phyloP scores from a whole-genome alignment of 371 early-diverging fungal genomes.

The Saksenaea vasiformis region DNA sequence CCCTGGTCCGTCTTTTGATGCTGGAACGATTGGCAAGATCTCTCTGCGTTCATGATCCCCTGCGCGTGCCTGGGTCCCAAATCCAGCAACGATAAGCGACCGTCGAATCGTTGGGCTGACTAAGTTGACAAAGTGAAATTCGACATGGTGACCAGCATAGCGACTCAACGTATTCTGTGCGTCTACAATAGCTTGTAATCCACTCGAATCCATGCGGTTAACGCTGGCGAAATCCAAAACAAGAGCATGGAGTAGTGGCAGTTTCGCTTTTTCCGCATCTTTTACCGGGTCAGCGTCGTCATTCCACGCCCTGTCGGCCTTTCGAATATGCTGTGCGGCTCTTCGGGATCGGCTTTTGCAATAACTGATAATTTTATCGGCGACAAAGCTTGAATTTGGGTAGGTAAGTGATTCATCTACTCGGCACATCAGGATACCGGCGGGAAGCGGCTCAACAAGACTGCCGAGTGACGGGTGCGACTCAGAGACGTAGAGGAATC shows the following conservation, averaged over 20 bases:
- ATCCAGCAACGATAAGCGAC: constrained; percentile 21
- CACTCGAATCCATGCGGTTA: constrained; percentile 56
- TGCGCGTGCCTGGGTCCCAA: constrained; percentile 13
- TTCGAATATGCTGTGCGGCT: constrained; percentile 14
- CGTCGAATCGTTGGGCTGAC: constrained; percentile 12
- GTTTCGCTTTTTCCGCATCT: background rate
- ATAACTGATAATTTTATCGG: constrained; percentile 34
- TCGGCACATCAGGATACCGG: constrained; percentile 59
- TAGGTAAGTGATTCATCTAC: constrained; percentile 63
- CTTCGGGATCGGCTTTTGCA: constrained; percentile 24
- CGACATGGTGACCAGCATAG: constrained; percentile 37
- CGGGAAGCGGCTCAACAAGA: constrained; percentile 30
- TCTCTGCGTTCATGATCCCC: constrained; percentile 15
- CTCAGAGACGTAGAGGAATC: constrained; percentile 18
- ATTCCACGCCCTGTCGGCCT: constrained; percentile 27
- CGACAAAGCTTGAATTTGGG: constrained; percentile 57
- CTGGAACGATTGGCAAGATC: constrained; percentile 47
- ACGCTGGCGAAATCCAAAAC: constrained; percentile 63
- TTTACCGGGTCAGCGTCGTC: constrained; percentile 12
- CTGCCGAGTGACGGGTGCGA: constrained; percentile 13
- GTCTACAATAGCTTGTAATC: constrained; percentile 50
- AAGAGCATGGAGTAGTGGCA: constrained; percentile 48
- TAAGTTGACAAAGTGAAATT: constrained; percentile 32
- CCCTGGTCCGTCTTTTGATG: constrained; percentile 37
- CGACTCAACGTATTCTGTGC: constrained; percentile 30